Percentiles rank a stretch among this genome's conserved stretches.
These are phyloP conservation scores for Nannochloropsis gaditana DNA, from an alignment of 108 stramenopile species.

Conservation along the genomic window DNA sequence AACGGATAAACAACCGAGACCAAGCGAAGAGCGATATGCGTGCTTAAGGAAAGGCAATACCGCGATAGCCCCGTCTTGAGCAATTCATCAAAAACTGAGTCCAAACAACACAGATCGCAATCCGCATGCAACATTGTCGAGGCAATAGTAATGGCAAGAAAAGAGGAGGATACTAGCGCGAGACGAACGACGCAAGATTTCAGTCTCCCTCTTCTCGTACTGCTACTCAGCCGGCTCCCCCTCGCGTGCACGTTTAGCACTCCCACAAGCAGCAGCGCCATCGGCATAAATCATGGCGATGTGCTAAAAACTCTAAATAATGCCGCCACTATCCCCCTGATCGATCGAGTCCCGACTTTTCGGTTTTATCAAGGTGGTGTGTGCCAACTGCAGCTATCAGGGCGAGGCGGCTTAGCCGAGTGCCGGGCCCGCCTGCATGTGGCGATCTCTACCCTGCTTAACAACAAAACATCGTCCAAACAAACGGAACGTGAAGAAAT, in stretches of 20 bases:
- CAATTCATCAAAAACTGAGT: no score
- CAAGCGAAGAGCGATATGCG: no score
- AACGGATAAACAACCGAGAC: no score
- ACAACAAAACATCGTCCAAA: neutral
- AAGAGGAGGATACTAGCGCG: no score
- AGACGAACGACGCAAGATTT: neutral
- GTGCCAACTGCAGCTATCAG: neutral
- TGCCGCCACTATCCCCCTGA: neutral
- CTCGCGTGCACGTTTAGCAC: neutral
- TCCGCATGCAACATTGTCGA: no score
- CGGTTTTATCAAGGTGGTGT: neutral
- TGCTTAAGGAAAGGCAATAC: no score
- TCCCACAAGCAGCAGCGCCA: neutral
- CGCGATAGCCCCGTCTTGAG: no score
- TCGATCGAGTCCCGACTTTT: conserved; percentile 12
- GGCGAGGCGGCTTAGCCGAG: neutral
- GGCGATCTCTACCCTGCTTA: neutral
- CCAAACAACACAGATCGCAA: no score
- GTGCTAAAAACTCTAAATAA: neutral
- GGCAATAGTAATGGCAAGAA: no score
- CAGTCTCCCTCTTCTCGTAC: neutral
- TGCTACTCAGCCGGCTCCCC: neutral
- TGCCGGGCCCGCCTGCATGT: conserved; percentile 16
- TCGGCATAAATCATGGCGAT: neutral
- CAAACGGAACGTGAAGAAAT: neutral